Base-by-base conservation (phyloP, 176 grass and related monocot species). In the Hordeum marinum region DNA sequence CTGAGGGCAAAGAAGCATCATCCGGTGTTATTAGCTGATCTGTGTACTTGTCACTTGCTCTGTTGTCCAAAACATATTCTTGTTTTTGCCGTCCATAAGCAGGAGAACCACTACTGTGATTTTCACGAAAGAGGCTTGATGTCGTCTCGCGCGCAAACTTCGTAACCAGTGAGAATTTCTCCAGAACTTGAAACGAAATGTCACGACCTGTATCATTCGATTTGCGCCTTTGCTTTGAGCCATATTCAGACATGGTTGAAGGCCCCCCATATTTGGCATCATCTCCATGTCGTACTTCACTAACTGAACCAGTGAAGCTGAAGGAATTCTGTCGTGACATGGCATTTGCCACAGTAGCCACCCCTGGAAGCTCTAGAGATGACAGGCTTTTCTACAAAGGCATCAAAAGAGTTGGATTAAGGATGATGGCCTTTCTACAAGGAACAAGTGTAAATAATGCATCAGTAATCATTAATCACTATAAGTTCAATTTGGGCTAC, bases 131-230 rank as follows among this genome's bases (percentile, higher is more conserved):
- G 12, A 99, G 64, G 63, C 84, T 90, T 82, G 96, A 94, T 71
- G 93, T 99, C 46, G 96, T 96, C 39, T 99, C 96, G 15, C 96
- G 89, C 35, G 96, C 96, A 61, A 99, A 99, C 72, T 92, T 94
- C 26, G 96, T 99, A 74, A 99, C 96, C 57, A 99, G 68, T 72
- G 96, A 99, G 81, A 96, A 99, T 75, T 99, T 99, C 86, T 99
- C 96, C 79, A 99, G 81, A 54, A 96, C 96, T 59, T 99, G 96
- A 68, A 99, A 88, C 50, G 93, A 96, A 80, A 95, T 75, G 80
- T 95, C 93, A 59, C 88, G 93, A 46, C 87, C 89, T 26, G 90
- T 86, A 69, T 99, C 96, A 55, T 93, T 88, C 63, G 87, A 87
- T 81, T 80, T 99, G 68, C 89, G 46, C 71, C 91, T 99, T 77